A percentile compares a stretch with the other conserved stretches of the same genome.
phyloP scores from a whole-genome alignment of 331 rosid genomes.

The Rosa hybrid region DNA sequence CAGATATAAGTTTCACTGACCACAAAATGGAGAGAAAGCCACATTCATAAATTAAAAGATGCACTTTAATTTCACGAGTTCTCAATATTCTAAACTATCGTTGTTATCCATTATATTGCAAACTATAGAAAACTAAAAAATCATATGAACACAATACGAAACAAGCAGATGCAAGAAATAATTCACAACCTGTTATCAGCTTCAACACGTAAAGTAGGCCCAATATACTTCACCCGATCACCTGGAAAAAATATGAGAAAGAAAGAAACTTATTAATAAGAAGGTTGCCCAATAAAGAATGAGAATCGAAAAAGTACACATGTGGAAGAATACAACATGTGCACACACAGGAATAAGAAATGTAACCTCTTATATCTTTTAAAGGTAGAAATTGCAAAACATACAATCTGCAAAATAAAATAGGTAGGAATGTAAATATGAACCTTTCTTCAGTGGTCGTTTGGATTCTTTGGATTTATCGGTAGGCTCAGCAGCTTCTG shows the following conservation, averaged over 20 bases:
- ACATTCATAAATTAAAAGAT: not conserved
- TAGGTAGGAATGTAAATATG: constrained; percentile 13
- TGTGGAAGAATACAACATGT: not conserved
- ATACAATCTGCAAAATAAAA: not conserved
- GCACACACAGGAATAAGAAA: not conserved
- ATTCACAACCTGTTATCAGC: constrained; percentile 67
- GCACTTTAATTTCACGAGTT: not conserved
- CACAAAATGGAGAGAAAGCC: constrained; percentile 1
- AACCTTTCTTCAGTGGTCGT: constrained; percentile 77
- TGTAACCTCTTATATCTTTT: not conserved
- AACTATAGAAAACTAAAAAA: not conserved
- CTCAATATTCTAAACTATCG: not conserved
- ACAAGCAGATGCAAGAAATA: constrained; percentile 19
- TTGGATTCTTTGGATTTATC: constrained; percentile 49
- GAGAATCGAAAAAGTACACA: not conserved
- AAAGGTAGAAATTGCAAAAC: not conserved
- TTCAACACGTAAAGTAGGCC: constrained; percentile 57
- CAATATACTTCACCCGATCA: constrained; percentile 88
- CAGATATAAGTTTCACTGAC: not conserved
- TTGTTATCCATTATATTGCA: not conserved
- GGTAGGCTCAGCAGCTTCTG: constrained; percentile 52
- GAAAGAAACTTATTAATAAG: constrained; percentile 15
- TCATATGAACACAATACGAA: not conserved
- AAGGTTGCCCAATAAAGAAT: not conserved
- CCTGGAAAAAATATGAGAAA: constrained; percentile 43